Evolutionary conservation across 352 stramenopile genomes (phyloP).

Genomic region (Globisporangium lucens): DNA sequence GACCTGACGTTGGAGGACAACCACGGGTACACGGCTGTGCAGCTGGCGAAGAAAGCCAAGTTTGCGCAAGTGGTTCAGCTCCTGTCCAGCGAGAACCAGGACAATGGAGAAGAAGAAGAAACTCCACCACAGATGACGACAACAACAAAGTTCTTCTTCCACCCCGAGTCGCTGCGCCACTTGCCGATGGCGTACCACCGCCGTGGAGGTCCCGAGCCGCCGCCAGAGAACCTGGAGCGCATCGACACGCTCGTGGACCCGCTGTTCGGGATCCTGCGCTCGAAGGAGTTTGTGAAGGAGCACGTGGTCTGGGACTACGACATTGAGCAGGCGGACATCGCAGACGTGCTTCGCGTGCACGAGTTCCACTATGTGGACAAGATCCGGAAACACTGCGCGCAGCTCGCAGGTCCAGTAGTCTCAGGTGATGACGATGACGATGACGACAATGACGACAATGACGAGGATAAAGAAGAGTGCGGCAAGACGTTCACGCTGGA

Average conservation of each 20-base stretch:
- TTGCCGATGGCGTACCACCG: conserved; percentile 66
- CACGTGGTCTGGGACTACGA: conserved; percentile 67
- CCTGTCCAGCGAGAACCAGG: conserved; percentile 16
- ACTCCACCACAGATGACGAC: not conserved
- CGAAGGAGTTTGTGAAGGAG: conserved; percentile 57
- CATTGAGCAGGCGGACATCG: conserved; percentile 69
- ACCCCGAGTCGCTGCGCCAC: conserved; percentile 74
- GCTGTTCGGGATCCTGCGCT: conserved; percentile 64
- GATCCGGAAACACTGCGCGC: conserved; percentile 43
- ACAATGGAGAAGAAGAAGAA: conserved; percentile 2
- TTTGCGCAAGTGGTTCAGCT: conserved; percentile 33
- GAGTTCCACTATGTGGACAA: conserved; percentile 87
- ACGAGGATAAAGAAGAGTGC: conserved; percentile 32
- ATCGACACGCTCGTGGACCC: conserved; percentile 85
- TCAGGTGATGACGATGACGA: conserved; percentile 8
- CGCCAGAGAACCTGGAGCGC: conserved; percentile 88
- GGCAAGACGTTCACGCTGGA: conserved; percentile 53
- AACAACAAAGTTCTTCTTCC: conserved; percentile 67
- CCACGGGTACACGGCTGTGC: conserved; percentile 43
- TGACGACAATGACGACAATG: conserved; percentile 11
- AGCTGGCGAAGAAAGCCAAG: conserved; percentile 41
- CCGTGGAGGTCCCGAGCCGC: conserved; percentile 65
- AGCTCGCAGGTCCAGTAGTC: conserved; percentile 23
- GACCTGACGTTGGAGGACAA: conserved; percentile 39
- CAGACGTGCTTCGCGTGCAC: conserved; percentile 89